Evolutionary conservation across 148 eudicot genomes (phyloP).

Genomic region (Rhododendron ovatum): DNA sequence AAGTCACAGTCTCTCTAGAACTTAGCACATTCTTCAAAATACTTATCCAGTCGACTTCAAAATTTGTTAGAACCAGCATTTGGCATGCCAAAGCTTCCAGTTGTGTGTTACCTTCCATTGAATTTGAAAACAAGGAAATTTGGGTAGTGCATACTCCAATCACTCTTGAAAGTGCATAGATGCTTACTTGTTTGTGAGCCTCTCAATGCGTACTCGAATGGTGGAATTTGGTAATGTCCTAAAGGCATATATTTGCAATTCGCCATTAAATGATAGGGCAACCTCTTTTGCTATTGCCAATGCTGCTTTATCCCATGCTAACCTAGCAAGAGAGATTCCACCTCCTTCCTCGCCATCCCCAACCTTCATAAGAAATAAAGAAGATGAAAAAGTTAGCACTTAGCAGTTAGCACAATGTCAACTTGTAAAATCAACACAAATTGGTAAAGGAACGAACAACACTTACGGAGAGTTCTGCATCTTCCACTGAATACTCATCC

Average conservation of each 20-base stretch:
- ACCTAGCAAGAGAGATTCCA: slow-evolving; percentile 77
- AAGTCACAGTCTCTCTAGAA: background rate
- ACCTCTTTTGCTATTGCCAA: slow-evolving; percentile 66
- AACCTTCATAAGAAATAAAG: slow-evolving; percentile 29
- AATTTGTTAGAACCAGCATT: background rate
- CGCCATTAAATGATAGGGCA: slow-evolving; percentile 58
- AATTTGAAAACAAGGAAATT: background rate
- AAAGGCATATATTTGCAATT: slow-evolving; percentile 72
- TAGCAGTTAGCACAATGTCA: background rate
- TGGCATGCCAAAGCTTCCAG: background rate
- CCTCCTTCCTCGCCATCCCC: slow-evolving; percentile 99
- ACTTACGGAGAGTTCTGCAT: slow-evolving; percentile 60
- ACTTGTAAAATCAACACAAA: background rate
- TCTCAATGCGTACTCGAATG: slow-evolving; percentile 84
- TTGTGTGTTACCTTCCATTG: background rate
- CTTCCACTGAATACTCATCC: slow-evolving; percentile 55
- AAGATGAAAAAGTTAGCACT: background rate
- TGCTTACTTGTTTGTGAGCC: slow-evolving; percentile 76
- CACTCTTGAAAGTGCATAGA: background rate
- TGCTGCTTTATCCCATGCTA: slow-evolving; percentile 77
- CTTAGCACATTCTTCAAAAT: background rate
- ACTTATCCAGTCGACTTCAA: background rate
- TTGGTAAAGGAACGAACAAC: background rate
- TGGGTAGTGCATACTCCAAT: background rate
- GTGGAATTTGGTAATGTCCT: slow-evolving; percentile 56